A percentile compares a stretch with the other conserved stretches of the same genome.
Evolutionary conservation across 2,329 filamentous ascomycete genomes (phyloP).

Genomic region (Coniochaeta pulveracea): DNA sequence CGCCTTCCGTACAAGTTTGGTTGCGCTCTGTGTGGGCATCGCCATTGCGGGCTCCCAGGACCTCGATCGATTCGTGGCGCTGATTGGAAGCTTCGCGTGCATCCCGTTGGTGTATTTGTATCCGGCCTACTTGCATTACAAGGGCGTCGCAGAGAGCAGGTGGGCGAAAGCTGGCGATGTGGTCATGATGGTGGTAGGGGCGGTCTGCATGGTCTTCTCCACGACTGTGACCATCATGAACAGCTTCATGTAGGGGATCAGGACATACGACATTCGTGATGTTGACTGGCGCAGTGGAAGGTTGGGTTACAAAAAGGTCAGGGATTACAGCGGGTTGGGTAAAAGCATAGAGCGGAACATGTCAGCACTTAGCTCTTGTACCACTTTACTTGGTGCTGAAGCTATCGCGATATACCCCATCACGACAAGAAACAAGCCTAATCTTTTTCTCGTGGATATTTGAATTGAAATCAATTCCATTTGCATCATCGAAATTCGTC

Average conservation of each 20-base stretch:
- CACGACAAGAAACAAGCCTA: no score
- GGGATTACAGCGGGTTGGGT: no score
- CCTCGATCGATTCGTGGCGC: constrained; percentile 62
- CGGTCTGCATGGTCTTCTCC: constrained; percentile 61
- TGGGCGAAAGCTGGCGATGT: constrained; percentile 48
- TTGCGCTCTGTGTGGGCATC: constrained; percentile 47
- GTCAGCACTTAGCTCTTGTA: no score
- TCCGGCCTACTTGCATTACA: constrained; percentile 59
- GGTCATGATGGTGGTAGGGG: constrained; percentile 49
- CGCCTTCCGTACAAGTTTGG: constrained; percentile 44
- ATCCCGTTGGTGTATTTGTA: constrained; percentile 71
- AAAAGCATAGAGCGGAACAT: no score
- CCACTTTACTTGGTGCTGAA: no score
- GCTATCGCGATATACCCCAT: no score
- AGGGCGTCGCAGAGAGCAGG: constrained; percentile 47
- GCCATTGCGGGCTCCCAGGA: constrained; percentile 55
- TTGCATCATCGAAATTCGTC: no score
- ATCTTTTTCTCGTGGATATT: no score
- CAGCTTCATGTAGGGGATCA: constrained; percentile 20
- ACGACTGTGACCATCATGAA: constrained; percentile 47
- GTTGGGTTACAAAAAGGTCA: no score
- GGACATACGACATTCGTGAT: no score
- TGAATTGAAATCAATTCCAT: no score
- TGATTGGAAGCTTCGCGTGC: constrained; percentile 64
- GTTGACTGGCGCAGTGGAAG: no score